Evolutionary conservation across 495 filamentous ascomycete genomes (phyloP).

Genomic region (Aspergillus kassunensis): DNA sequence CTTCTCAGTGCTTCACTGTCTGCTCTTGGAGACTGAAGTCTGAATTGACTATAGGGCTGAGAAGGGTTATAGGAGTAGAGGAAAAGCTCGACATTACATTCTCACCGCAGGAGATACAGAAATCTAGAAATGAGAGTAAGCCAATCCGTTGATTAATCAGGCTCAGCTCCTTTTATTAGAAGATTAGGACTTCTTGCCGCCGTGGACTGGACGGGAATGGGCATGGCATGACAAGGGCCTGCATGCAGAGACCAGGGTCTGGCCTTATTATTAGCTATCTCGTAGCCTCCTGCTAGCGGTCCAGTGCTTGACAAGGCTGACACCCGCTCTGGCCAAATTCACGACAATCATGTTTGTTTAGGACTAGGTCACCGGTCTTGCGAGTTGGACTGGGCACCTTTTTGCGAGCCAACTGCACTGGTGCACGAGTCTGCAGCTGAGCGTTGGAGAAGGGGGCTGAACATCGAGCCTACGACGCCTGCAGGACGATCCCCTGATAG

Average conservation of each 20-base stretch:
- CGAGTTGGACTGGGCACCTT: not conserved
- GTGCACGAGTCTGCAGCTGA: not conserved
- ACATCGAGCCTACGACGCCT: not conserved
- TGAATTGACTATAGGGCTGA: not conserved
- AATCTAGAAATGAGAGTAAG: not conserved
- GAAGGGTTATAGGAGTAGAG: not conserved
- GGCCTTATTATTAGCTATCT: not conserved
- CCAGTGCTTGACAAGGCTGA: not conserved
- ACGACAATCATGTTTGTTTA: too few species aligned
- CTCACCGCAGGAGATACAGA: not conserved
- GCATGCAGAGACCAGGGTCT: not conserved
- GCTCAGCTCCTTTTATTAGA: not conserved
- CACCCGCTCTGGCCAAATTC: not conserved
- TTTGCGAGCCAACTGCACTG: not conserved
- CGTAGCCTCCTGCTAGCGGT: too few species aligned
- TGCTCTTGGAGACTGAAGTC: too few species aligned
- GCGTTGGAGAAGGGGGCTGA: constrained; percentile 1
- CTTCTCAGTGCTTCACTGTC: too few species aligned
- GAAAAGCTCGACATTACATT: not conserved
- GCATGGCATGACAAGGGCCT: too few species aligned
- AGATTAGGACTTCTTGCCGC: not conserved
- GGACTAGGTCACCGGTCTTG: too few species aligned
- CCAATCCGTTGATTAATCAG: not conserved
- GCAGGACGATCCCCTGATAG: not conserved
- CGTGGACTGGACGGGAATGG: too few species aligned